Conservation (phyloP, 2,329 filamentous ascomycete genomes). For the Cytospora piceae region DNA sequence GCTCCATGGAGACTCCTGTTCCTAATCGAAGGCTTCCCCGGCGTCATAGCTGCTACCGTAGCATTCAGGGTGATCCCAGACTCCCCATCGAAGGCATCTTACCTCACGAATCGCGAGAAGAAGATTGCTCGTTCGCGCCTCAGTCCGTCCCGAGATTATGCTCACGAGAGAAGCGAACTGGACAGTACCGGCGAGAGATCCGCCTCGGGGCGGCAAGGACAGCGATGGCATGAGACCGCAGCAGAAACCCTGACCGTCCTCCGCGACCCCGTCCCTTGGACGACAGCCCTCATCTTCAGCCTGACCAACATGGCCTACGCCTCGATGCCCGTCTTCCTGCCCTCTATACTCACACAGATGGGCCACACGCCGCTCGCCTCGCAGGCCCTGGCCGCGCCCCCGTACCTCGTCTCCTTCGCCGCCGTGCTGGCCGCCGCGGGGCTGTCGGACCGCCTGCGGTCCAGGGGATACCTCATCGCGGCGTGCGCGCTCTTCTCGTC, state of each 20-base stretch:
- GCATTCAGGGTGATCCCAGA: constrained; percentile 80
- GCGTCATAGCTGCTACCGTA: constrained; percentile 71
- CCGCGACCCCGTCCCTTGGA: constrained; percentile 69
- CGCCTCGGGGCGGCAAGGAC: constrained; percentile 16
- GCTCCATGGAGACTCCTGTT: constrained; percentile 87
- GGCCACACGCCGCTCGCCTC: constrained; percentile 69
- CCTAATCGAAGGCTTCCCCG: constrained; percentile 83
- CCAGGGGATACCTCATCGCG: constrained; percentile 69
- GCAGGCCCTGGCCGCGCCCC: constrained; percentile 80
- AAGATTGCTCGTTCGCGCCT: constrained; percentile 74
- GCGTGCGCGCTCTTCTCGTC: constrained; percentile 70
- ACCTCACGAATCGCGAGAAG: constrained; percentile 65
- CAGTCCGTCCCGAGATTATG: constrained; percentile 7
- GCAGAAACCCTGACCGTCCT: constrained; percentile 49
- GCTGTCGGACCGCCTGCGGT: constrained; percentile 68
- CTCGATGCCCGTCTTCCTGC: constrained; percentile 85
- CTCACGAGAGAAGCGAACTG: constrained; percentile 26
- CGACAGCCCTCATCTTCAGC: constrained; percentile 84
- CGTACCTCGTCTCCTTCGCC: constrained; percentile 76
- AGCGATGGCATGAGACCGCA: constrained; percentile 33
- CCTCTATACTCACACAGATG: constrained; percentile 78
- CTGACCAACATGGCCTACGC: constrained; percentile 82
- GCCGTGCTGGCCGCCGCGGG: constrained; percentile 73
- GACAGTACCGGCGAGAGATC: constrained; percentile 32
- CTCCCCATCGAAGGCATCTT: constrained; percentile 67